phyloP scores from a whole-genome alignment of 345 rosid genomes.

The Raphanus sativus region DNA sequence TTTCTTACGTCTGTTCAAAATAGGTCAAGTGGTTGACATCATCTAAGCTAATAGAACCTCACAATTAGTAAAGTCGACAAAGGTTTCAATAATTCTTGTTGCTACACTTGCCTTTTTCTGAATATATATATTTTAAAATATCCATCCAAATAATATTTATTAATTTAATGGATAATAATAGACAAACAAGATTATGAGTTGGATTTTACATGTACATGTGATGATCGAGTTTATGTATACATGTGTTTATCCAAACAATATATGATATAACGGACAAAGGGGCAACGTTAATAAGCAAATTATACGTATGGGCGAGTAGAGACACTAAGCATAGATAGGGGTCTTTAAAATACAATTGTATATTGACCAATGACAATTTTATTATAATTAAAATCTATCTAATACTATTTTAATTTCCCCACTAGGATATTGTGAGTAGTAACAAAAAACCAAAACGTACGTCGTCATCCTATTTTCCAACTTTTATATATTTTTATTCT shows the following conservation, averaged over 20 bases:
- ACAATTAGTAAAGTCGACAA: conserved; percentile 12
- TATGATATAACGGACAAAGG: background rate
- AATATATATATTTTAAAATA: background rate
- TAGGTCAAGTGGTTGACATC: conserved; percentile 20
- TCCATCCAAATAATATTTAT: background rate
- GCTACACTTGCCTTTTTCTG: conserved; percentile 1
- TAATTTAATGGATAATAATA: background rate
- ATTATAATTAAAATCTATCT: background rate
- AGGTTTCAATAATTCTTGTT: conserved; percentile 22
- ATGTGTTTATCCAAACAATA: conserved; percentile 7
- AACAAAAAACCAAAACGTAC: too few relatives aligned
- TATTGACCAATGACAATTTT: background rate
- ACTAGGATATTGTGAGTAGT: background rate
- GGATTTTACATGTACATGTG: conserved; percentile 11
- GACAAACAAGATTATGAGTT: background rate
- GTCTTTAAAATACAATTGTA: background rate
- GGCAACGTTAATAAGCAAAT: background rate
- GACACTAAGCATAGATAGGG: background rate
- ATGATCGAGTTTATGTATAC: background rate
- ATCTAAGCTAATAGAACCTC: conserved; percentile 6
- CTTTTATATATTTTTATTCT: background rate
- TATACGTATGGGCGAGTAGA: background rate
- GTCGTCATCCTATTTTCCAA: conserved; percentile 9
- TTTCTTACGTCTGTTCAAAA: background rate
- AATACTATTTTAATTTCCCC: background rate